A percentile compares a stretch with the other conserved stretches of the same genome.
Conservation (phyloP, 1,139 yeast species). For the Schizosaccharomyces versatilis region DNA sequence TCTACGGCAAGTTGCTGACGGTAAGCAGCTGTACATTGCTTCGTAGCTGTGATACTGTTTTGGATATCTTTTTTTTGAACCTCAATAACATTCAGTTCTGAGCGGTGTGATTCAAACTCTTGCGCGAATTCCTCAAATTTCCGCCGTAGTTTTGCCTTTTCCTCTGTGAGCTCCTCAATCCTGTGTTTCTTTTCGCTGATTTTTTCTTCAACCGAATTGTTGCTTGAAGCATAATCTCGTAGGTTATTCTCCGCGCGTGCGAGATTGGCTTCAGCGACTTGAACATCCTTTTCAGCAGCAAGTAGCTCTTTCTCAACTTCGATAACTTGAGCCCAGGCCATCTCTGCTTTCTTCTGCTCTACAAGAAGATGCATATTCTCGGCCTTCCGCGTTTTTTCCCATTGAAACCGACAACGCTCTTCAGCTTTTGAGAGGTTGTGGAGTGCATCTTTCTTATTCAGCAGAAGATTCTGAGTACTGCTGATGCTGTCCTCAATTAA, state of each 20-base stretch:
- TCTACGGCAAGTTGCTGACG: background rate
- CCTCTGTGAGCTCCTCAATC: conserved; percentile 1
- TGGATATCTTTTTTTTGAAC: background rate
- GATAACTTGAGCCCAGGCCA: conserved; percentile 8
- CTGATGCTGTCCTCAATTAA: conserved; percentile 16
- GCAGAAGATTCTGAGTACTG: conserved; percentile 7
- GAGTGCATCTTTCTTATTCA: conserved; percentile 11
- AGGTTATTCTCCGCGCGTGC: background rate
- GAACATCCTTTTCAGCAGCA: background rate
- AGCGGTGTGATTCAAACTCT: background rate
- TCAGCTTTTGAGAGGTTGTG: conserved; percentile 17
- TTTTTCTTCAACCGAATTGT: conserved; percentile 3
- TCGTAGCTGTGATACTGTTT: background rate
- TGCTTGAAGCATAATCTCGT: conserved; percentile 1
- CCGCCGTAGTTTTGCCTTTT: background rate
- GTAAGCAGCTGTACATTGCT: background rate
- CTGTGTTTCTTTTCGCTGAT: conserved; percentile 3
- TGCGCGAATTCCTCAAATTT: background rate
- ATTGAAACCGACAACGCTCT: conserved; percentile 19
- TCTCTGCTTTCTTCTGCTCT: conserved; percentile 6
- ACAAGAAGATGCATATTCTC: conserved; percentile 21
- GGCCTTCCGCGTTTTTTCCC: conserved; percentile 17
- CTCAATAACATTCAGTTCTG: background rate
- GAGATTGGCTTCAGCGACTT: background rate
- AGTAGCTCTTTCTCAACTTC: conserved; percentile 14